Evolutionary conservation across 129 eudicot genomes (phyloP).

Genomic region (Flaveria trinervia): DNA sequence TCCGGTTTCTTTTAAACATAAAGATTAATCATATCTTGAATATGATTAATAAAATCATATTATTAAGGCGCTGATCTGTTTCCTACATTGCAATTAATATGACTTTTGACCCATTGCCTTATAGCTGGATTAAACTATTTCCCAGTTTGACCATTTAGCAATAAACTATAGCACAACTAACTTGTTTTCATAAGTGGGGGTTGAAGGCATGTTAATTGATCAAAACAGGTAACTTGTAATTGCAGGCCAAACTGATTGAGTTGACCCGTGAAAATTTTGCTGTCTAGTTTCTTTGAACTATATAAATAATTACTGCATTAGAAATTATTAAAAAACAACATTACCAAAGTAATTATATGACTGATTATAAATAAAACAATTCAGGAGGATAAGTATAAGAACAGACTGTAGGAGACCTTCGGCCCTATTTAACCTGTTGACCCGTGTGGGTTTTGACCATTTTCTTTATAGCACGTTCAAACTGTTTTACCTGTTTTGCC

Average conservation of each 20-base stretch:
- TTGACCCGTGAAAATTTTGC: not conserved
- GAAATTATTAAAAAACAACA: not conserved
- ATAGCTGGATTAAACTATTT: conserved; percentile 7
- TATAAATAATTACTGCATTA: not conserved
- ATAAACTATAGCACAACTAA: not conserved
- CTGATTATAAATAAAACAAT: not conserved
- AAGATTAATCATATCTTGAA: not conserved
- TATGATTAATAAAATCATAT: not conserved
- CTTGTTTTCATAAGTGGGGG: not conserved
- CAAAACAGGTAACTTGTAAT: not conserved
- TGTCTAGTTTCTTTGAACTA: not conserved
- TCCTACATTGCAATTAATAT: not conserved
- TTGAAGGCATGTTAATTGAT: not conserved
- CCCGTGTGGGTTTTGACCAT: not conserved
- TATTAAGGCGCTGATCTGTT: not conserved
- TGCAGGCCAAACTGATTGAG: not conserved
- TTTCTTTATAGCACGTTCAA: not conserved
- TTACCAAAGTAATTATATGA: not conserved
- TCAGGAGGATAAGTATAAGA: not conserved
- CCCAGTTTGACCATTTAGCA: not conserved
- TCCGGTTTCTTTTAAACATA: not conserved
- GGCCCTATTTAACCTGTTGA: not conserved
- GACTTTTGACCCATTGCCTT: conserved; percentile 1
- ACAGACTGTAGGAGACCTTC: conserved; percentile 3
- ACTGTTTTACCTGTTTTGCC: not conserved